Percentiles rank a stretch among this genome's conserved stretches.
Evolutionary conservation across 2,329 filamentous ascomycete species (phyloP).

Genomic region (Talaromyces piceae): DNA sequence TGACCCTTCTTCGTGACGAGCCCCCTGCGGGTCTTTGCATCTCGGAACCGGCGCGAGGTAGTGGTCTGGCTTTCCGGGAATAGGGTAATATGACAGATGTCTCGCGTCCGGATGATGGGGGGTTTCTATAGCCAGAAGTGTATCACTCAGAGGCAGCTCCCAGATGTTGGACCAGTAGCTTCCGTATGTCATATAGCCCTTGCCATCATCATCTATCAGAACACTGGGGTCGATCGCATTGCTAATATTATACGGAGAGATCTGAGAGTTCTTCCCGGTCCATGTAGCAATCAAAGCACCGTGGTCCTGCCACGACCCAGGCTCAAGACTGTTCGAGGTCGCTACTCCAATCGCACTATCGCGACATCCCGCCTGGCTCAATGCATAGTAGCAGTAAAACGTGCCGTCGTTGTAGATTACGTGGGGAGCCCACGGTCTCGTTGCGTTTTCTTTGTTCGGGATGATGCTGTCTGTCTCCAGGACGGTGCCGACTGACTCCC

Average conservation of each 20-base stretch:
- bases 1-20: slow-evolving; percentile 21
- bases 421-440: slow-evolving; percentile 50
- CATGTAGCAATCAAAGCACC: slow-evolving; percentile 24
- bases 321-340: slow-evolving; percentile 35
- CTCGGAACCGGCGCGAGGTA: background rate
- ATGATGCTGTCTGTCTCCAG: slow-evolving; percentile 21
- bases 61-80: slow-evolving; percentile 8
- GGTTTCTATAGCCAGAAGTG: slow-evolving; percentile 18
- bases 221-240: slow-evolving; percentile 57
- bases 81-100: slow-evolving; percentile 20
- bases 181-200: slow-evolving; percentile 53
- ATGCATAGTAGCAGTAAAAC: slow-evolving; percentile 61
- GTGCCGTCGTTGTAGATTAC: slow-evolving; percentile 48
- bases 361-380: slow-evolving; percentile 55
- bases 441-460: slow-evolving; percentile 26
- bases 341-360: slow-evolving; percentile 56
- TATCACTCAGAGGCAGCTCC: slow-evolving; percentile 44
- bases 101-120: slow-evolving; percentile 16
- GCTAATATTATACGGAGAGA: slow-evolving; percentile 36
- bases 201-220: slow-evolving; percentile 28
- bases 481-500: slow-evolving; percentile 17
- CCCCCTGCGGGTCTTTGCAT: background rate
- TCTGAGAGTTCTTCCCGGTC: slow-evolving; percentile 20
- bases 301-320: slow-evolving; percentile 29
- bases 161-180: slow-evolving; percentile 63